Percentiles rank a stretch among this genome's conserved stretches.
Evolutionary conservation across 1,284 basidiomycete species (phyloP).

Genomic region (Chondrostereum purpureum): DNA sequence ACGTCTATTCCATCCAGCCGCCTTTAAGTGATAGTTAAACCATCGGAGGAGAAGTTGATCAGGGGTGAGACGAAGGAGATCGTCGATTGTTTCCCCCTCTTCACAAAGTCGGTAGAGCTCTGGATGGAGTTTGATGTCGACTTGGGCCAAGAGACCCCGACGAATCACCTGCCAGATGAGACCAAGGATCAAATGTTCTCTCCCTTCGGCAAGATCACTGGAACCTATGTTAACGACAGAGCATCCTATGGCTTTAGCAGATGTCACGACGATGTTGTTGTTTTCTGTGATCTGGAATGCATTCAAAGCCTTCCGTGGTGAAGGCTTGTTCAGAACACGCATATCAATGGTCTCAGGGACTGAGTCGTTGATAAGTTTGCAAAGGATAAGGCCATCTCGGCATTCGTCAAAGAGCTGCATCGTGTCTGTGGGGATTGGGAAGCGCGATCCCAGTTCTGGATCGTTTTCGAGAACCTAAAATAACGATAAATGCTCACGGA

Average conservation of each 20-base stretch:
- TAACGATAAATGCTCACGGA: not conserved
- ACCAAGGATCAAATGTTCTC: constrained; percentile 97
- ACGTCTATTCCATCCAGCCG: constrained; percentile 85
- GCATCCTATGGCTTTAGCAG: constrained; percentile 96
- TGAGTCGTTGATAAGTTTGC: constrained; percentile 98
- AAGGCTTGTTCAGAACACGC: constrained; percentile 92
- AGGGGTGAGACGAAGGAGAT: constrained; percentile 87
- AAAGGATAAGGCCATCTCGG: constrained; percentile 91
- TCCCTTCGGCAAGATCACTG: constrained; percentile 85
- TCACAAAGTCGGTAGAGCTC: constrained; percentile 95
- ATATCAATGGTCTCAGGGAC: constrained; percentile 98
- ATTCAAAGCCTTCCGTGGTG: constrained; percentile 73
- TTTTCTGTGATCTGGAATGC: constrained; percentile 99
- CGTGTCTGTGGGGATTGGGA: constrained; percentile 94
- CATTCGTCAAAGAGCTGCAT: constrained; percentile 99
- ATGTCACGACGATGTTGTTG: constrained; percentile 99
- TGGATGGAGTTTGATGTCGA: constrained; percentile 97
- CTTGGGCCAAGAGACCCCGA: constrained; percentile 86
- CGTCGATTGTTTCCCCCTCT: constrained; percentile 95
- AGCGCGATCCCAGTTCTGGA: constrained; percentile 72
- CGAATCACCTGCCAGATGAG: constrained; percentile 99
- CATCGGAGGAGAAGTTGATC: constrained; percentile 96
- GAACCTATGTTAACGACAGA: constrained; percentile 98
- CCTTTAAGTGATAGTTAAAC: constrained; percentile 99
- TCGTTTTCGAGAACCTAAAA: constrained; percentile 85